Evolutionary conservation across 163 green algal species (phyloP), one percentile per base, ranked within the genome.

Genomic region (Trebouxiophyceae sp.): DNA sequence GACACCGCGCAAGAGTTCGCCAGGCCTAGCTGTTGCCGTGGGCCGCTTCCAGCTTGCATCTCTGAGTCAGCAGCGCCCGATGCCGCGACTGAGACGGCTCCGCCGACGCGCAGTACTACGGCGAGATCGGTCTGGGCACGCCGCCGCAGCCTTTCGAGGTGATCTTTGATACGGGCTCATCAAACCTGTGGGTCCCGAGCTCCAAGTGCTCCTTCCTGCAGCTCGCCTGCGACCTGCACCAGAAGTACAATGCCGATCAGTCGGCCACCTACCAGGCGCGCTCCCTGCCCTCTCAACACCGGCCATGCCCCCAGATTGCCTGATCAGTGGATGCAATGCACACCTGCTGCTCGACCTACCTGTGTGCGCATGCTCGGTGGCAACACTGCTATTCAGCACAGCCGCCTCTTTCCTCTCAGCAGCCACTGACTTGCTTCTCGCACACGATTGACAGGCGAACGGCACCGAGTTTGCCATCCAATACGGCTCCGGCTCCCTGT

Each of bases 101-200:
- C n/a, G n/a, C n/a, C n/a, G n/a, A n/a, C n/a, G n/a, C 23, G 74
- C 88, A 98, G 90, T 98, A 99, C 65, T 98, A 96, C 70, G 94
- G 89, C 33, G 76, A 92, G 61, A 90, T 99, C 33, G 70, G 64
- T 1, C 78, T 99, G 12, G 93, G 93, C 12, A 93, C 87, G 0
- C 93, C 93, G 4, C 39, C 68, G 0, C 93, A 99, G 76, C 76
- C 54, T 0, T 99, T 99, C 68, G 69, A 82, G 24, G 93, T 98
- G 22, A 83, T 99, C 19, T 96, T 98, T 56, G 93, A 99, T 86
- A 99, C 93, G 0, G 93, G 92, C 24, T 81, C 61, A 67, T 81
- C 75, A 69, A 97, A 98, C 75, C 74, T 97, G 39, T 97, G 93
- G 93, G 85, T 98, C 20, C 93, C 93, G 16, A 89, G 74, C 12